These are phyloP conservation scores for Myrmaecium sp. DNA, from an alignment of 2,329 filamentous ascomycete species.

Conservation along the genomic window DNA sequence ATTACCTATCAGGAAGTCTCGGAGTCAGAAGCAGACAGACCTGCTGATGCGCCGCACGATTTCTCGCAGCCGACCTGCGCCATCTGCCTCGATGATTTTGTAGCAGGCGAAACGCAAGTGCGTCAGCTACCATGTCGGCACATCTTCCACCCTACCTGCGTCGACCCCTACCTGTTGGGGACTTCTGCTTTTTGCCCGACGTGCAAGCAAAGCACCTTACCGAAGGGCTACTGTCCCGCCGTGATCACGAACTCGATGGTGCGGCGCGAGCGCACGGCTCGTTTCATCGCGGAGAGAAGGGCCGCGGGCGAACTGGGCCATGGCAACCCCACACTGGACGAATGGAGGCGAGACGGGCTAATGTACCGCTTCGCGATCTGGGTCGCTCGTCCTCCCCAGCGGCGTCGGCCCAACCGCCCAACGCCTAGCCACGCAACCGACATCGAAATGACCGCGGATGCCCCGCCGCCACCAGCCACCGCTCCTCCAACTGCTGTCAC, in stretches of 20 bases:
- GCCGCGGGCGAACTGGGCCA: no score
- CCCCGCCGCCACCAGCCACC: no score
- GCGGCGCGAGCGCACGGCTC: conserved; percentile 55
- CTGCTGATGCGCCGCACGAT: conserved; percentile 12
- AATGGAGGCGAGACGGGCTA: no score
- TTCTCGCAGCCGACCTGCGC: conserved; percentile 67
- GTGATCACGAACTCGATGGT: conserved; percentile 54
- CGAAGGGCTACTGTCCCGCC: conserved; percentile 38
- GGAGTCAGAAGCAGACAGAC: no score
- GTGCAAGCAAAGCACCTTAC: conserved; percentile 73
- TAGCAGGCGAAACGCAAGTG: conserved; percentile 51
- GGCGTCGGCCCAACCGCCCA: no score
- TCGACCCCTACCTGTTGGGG: conserved; percentile 64
- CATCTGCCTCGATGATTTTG: conserved; percentile 78
- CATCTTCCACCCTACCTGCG: conserved; percentile 84
- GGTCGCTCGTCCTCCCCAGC: no score
- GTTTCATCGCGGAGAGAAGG: no score
- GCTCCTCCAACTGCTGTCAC: no score
- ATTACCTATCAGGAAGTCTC: conserved; percentile 43
- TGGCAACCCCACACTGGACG: no score
- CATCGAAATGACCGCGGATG: no score
- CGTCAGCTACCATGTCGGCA: conserved; percentile 80
- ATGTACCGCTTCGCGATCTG: no score
- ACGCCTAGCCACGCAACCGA: no score
- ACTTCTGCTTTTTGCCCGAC: conserved; percentile 79